Evolutionary conservation across 331 rosid genomes (phyloP).

Genomic region (Malus hybrid): DNA sequence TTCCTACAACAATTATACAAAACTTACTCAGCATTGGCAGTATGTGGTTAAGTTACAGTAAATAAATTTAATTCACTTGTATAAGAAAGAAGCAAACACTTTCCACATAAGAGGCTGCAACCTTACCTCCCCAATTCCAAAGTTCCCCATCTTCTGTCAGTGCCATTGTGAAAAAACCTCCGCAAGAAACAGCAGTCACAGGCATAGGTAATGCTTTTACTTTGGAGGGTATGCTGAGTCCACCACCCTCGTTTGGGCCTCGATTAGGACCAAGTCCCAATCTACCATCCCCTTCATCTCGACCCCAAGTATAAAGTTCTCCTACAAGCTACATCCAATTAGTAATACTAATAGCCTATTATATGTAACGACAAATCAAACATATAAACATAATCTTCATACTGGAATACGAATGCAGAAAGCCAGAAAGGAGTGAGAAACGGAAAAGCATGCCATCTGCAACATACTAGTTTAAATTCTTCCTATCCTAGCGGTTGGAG

Average conservation of each 20-base stretch:
- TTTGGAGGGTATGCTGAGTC: conserved; percentile 73
- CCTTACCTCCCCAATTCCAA: conserved; percentile 97
- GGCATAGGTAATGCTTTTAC: conserved; percentile 63
- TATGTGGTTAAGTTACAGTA: not conserved
- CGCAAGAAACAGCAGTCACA: conserved; percentile 77
- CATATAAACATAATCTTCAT: not conserved
- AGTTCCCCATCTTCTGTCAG: conserved; percentile 65
- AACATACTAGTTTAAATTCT: not conserved
- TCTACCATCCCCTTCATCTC: conserved; percentile 96
- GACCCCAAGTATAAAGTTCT: conserved; percentile 88
- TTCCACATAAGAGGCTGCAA: not conserved
- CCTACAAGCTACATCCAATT: conserved; percentile 37
- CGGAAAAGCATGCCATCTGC: not conserved
- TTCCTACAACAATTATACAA: not conserved
- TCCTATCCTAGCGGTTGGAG: not conserved
- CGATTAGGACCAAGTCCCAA: conserved; percentile 91
- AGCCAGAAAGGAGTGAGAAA: not conserved
- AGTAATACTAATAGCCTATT: not conserved
- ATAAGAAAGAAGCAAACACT: not conserved
- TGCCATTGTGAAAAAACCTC: conserved; percentile 87
- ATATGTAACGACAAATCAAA: not conserved
- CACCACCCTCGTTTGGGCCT: conserved; percentile 89
- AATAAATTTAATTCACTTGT: not conserved
- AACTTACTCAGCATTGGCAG: not conserved
- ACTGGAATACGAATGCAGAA: not conserved